Conservation (phyloP, 73 alveolate species). For the Paramecium sonneborni region DNA sequence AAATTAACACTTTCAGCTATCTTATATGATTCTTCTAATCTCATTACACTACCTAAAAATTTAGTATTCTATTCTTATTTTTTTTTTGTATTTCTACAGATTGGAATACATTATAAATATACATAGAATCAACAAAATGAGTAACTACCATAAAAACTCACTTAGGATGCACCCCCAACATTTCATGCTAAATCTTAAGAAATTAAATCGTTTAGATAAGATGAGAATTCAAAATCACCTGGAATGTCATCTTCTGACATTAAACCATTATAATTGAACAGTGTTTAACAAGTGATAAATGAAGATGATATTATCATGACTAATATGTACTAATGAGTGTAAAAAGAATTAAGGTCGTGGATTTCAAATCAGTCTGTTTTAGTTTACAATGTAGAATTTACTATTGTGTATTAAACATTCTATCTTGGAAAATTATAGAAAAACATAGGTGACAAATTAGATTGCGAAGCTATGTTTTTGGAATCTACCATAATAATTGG, state of each 20-base stretch:
- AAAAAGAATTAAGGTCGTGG: conserved; percentile 20
- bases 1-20: neutral
- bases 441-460: neutral
- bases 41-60: neutral
- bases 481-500: neutral
- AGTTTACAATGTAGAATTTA: neutral
- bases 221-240: neutral
- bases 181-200: neutral
- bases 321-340: conserved; percentile 1
- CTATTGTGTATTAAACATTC: neutral
- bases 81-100: neutral
- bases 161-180: neutral
- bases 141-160: neutral
- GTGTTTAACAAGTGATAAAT: neutral
- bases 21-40: neutral
- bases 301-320: conserved; percentile 11
- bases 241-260: neutral
- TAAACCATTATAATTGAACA: neutral
- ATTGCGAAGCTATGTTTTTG: neutral
- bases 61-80: neutral
- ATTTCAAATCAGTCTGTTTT: neutral
- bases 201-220: neutral
- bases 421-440: neutral
- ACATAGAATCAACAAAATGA: neutral
- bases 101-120: neutral